Evolutionary conservation across 495 filamentous ascomycete species (phyloP), one percentile per base, ranked within the genome.

Genomic region (Antarctomyces pellizariae): DNA sequence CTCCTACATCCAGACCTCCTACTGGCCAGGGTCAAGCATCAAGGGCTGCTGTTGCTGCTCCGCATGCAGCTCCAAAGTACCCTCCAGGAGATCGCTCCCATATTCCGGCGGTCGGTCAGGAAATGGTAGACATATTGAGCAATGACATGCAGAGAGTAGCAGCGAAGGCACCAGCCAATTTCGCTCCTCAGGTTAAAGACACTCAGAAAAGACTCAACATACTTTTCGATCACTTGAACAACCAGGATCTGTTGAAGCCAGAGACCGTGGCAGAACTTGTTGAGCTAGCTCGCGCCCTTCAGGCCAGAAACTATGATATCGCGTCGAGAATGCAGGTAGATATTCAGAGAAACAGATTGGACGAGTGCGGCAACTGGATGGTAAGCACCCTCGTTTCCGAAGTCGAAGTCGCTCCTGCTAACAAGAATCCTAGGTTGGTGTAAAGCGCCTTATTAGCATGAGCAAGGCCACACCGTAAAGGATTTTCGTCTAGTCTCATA

Each of bases 361-460:
- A 80, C 15, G 79, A 93, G 47, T 90, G 80, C 38, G 74, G 73
- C 18, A 71, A 77, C 38, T 95, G 89, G 86, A 90, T 95, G 84
- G 82, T 90, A 54, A 60, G 75, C 5, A 32, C 10, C 24, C 6
- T 16, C 11, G 21, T 6, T 12, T n/a, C 17, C 18, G 2, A 19
- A 25, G 6, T 22, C 1, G 10, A 7, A 8, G n/a, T 2, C 7
- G 0, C 2, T 22, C 18, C 28, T 17, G 23, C 31, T 26, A 36
- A 37, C n/a, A 27, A 20, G 16, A 24, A 13, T 30, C 24, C 31
- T 31, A 90, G 78, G 72, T 80, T 34, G 83, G 83, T 35, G 72
- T 93, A 14, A 93, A 90, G 55, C 65, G 84, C 30, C 57, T 93
- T 38, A 80, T 93, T 37, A 68, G 67, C 45, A 89, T 91, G 78